These are phyloP conservation scores for Tricholoma hemisulphureum DNA, from an alignment of 768 basidiomycete genomes.

Conservation along the genomic window DNA sequence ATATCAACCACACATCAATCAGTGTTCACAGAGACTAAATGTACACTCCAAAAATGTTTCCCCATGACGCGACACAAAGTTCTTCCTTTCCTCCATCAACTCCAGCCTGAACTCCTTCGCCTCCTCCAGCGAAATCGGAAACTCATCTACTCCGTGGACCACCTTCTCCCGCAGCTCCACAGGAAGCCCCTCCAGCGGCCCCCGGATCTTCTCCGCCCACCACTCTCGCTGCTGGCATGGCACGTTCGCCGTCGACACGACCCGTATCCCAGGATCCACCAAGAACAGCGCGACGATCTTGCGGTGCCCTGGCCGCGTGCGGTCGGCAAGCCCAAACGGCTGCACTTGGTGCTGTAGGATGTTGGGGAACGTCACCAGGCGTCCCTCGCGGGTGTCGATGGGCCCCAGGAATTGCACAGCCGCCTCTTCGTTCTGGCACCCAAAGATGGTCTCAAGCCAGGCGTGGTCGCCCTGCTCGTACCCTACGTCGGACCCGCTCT, in stretches of 20 bases:
- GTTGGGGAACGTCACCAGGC: slow-evolving; percentile 16
- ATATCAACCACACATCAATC: too few species aligned
- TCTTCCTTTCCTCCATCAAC: slow-evolving; percentile 28
- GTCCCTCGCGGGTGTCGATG: slow-evolving; percentile 7
- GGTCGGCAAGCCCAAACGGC: slow-evolving; percentile 11
- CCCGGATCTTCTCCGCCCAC: slow-evolving; percentile 17
- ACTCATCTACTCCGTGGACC: slow-evolving; percentile 15
- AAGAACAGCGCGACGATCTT: slow-evolving; percentile 19
- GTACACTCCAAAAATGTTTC: neutral
- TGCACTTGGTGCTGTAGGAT: slow-evolving; percentile 14
- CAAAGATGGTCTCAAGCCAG: neutral
- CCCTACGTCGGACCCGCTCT: neutral
- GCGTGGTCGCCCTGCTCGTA: neutral
- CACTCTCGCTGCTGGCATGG: slow-evolving; percentile 27
- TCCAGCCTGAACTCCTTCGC: slow-evolving; percentile 21
- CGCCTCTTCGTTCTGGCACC: neutral
- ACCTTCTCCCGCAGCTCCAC: slow-evolving; percentile 20
- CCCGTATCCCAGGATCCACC: slow-evolving; percentile 19
- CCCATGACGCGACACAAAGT: slow-evolving; percentile 12
- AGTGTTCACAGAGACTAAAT: neutral
- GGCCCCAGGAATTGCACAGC: slow-evolving; percentile 2
- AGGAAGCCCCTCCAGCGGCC: slow-evolving; percentile 17
- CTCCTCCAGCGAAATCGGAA: slow-evolving; percentile 22
- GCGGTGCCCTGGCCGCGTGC: slow-evolving; percentile 11
- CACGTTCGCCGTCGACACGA: slow-evolving; percentile 26